These are phyloP conservation scores for Pseudohyphozyma bogoriensis DNA, from an alignment of 768 basidiomycete species.

Conservation along the genomic window DNA sequence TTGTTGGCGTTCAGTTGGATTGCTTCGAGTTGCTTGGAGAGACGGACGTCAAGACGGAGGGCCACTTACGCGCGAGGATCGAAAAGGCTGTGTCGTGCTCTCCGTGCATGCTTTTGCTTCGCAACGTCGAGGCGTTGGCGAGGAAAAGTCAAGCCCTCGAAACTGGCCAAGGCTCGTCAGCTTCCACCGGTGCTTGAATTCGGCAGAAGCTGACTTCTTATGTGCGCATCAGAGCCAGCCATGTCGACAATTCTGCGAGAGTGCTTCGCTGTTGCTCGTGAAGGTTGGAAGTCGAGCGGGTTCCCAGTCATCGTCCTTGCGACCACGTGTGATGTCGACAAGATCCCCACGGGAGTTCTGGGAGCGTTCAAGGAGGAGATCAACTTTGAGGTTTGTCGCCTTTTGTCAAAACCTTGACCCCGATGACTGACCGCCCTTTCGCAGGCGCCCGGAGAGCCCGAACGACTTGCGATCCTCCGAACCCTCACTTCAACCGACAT, in stretches of 20 bases:
- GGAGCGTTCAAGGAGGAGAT: conserved; percentile 80
- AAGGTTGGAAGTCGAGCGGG: conserved; percentile 52
- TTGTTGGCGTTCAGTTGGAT: conserved; percentile 51
- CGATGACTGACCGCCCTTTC: conserved; percentile 2
- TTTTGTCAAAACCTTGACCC: neutral
- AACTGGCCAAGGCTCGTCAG: conserved; percentile 52
- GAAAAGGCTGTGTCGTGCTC: conserved; percentile 67
- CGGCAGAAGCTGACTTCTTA: neutral
- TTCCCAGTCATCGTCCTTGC: conserved; percentile 68
- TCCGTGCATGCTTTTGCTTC: conserved; percentile 72
- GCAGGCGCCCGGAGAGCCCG: conserved; percentile 70
- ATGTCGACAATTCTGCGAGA: conserved; percentile 54
- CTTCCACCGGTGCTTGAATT: neutral
- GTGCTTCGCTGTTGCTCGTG: conserved; percentile 50
- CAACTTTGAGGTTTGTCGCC: conserved; percentile 51
- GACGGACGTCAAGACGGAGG: conserved; percentile 63
- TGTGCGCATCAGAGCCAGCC: conserved; percentile 45
- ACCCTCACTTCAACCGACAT: conserved; percentile 41
- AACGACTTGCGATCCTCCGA: conserved; percentile 55
- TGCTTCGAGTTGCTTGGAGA: conserved; percentile 78
- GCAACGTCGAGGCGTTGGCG: conserved; percentile 68
- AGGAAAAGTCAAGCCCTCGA: conserved; percentile 57
- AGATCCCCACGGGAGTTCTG: conserved; percentile 53
- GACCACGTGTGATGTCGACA: conserved; percentile 58
- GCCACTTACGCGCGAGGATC: conserved; percentile 57